Evolutionary conservation across 331 rosid species (phyloP).

Genomic region (Rhamnella rubrinervis): DNA sequence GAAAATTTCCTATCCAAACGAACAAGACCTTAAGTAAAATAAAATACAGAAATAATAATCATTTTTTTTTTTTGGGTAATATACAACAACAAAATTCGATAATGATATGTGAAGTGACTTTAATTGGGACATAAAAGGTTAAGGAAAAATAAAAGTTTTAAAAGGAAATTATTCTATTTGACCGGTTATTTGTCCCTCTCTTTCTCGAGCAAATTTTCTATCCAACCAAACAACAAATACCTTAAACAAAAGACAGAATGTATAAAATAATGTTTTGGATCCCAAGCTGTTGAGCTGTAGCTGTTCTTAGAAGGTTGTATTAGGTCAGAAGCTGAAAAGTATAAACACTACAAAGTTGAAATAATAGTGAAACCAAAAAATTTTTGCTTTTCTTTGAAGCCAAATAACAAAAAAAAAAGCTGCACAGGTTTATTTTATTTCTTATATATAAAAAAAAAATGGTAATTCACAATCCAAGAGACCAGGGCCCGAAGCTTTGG

Average conservation of each 20-base stretch:
- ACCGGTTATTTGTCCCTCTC: too few relatives aligned
- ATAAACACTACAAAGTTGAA: slow-evolving; percentile 4
- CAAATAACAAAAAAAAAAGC: slow-evolving; percentile 28
- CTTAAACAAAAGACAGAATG: neutral
- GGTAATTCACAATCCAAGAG: neutral
- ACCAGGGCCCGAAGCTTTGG: slow-evolving; percentile 23
- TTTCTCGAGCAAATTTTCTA: too few relatives aligned
- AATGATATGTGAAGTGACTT: too few relatives aligned
- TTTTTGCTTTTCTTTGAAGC: slow-evolving; percentile 77
- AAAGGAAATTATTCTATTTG: too few relatives aligned
- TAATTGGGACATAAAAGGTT: too few relatives aligned
- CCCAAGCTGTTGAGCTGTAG: slow-evolving; percentile 20
- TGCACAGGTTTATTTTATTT: neutral
- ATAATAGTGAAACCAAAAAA: slow-evolving; percentile 27
- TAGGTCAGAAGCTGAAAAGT: slow-evolving; percentile 29
- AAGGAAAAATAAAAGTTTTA: too few relatives aligned
- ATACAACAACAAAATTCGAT: too few relatives aligned
- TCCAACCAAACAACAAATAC: too few relatives aligned
- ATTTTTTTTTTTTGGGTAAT: too few relatives aligned
- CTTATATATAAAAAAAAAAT: neutral
- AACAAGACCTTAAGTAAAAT: too few relatives aligned
- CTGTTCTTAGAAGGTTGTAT: slow-evolving; percentile 28
- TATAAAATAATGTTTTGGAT: neutral
- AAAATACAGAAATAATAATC: too few relatives aligned
- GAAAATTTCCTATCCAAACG: too few relatives aligned